phyloP scores from a whole-genome alignment of 345 rosid species.

The Brassica napus region DNA sequence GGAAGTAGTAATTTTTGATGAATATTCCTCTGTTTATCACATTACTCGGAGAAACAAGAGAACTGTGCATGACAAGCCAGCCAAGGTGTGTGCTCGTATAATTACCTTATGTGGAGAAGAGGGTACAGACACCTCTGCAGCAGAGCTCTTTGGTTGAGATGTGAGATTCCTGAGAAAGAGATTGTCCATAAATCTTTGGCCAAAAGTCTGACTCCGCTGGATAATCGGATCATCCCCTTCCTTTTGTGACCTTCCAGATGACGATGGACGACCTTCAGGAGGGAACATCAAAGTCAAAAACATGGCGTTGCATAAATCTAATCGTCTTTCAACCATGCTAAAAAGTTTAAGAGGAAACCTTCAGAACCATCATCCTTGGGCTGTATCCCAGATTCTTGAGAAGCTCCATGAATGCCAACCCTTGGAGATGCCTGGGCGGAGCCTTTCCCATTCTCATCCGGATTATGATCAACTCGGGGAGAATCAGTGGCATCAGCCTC shows the following conservation, averaged over 20 bases:
- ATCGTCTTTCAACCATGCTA: not conserved
- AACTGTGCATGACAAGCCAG: not conserved
- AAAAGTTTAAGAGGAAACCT: constrained; percentile 41
- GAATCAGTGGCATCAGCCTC: constrained; percentile 47
- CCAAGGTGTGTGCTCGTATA: constrained; percentile 9
- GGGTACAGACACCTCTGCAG: constrained; percentile 63
- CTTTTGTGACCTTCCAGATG: constrained; percentile 73
- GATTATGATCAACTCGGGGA: constrained; percentile 44
- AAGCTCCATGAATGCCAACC: constrained; percentile 42
- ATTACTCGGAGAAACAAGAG: constrained; percentile 2
- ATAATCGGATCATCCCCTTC: constrained; percentile 54
- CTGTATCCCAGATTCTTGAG: constrained; percentile 40
- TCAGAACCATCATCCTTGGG: constrained; percentile 61
- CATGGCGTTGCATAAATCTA: constrained; percentile 9
- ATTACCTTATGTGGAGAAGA: constrained; percentile 80
- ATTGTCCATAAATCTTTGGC: constrained; percentile 92
- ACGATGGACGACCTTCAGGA: constrained; percentile 70
- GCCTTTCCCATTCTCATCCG: constrained; percentile 39
- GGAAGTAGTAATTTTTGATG: constrained; percentile 23
- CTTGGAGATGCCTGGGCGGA: constrained; percentile 44
- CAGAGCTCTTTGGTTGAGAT: constrained; percentile 64
- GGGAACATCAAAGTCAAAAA: constrained; percentile 20
- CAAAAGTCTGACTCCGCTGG: constrained; percentile 76
- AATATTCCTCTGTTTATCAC: not conserved
- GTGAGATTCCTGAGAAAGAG: constrained; percentile 75